Base-by-base conservation (phyloP, 768 basidiomycete species). In the Termitomyces eurrhizus region DNA sequence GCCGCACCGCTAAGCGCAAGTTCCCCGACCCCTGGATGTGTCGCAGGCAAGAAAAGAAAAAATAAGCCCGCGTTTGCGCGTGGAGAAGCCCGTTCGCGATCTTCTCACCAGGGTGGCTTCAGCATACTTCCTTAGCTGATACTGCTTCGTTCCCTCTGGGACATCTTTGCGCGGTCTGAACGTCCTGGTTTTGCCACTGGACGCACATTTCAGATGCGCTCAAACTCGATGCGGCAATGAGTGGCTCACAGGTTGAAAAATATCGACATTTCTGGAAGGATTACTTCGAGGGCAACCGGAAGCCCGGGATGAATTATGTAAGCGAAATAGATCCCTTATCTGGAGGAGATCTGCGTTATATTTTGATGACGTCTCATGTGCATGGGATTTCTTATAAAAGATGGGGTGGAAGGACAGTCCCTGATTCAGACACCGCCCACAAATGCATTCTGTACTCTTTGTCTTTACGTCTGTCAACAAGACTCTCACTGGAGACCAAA, bases 111-210 rank as follows among this genome's bases (percentile, higher is more conserved):
- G 77, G 33, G 95, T 96, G n/a, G 93, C 93, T 71, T 95, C 94
- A 8, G 94, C 94, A 69, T 95, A 98, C 80, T 98, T 98, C 74
- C 97, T 88, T 64, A 99, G 79, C 77, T 98, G 96, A 72, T 95
- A 98, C 72, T 98, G 96, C 75, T 96, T 96, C 42, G 95, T 96
- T 44, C 95, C 95, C 73, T 96, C 94, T 5, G 94, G 91, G 26
- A 95, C 89, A 72, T 93, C 92, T 75, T 92, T 94, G 68, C 94
- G 89, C 33, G 96, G 96, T 71, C 95, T 96, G 84, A 98, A 98
- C 18, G 96, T 95, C 58, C 93, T 87, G 41, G 91, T 92, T 78
- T 94, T 95, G 45, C 90, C 92, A 50, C 93, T 94, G 65, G 18
- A 36, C 42, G 39, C 36, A 60, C 33, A 35, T 21, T 55, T 61